Evolutionary conservation across 1,284 basidiomycete species (phyloP), one percentile per base, ranked within the genome.

Genomic region (Ceratobasidium sp.): DNA sequence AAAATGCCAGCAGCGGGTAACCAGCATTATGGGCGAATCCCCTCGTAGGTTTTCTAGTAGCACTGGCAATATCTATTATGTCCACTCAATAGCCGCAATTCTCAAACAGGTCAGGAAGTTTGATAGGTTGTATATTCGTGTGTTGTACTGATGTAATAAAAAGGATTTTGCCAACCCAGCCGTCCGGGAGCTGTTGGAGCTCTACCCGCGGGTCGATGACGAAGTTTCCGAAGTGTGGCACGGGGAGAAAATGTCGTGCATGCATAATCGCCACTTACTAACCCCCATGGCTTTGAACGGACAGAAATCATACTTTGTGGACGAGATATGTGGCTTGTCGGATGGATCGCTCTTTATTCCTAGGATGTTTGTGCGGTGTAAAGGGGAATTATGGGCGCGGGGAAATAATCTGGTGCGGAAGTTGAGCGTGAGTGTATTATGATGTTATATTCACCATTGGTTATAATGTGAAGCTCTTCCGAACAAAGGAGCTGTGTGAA

Each of bases 11-110:
- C n/a, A 52, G 29, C 34, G 25, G 7, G 7, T 64, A 20, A 27
- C 17, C 8, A 13, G 27, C 5, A 12, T 38, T 6, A 17, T 17
- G 27, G 43, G 58, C 3, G 22, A 4, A 22, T 2, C 13, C 15
- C 31, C 58, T 17, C 50, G 62, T 65, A 65, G 35, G 62, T 65
- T 38, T 42, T 50, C 42, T 22, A 65, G 25, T 12, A 2, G 22
- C 22, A 27, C 62, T n/a, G 62, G 62, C 15, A 5, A 65, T 22
- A 31, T 65, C 10, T 65, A 43, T 53, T 65, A 65, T 32, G 32
- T 53, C 25, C 52, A 65, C 20, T 43, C 49, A 7, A 32, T 53
- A 29, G 38, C 31, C 22, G 47, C 8, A 27, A 52, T 65, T 45
- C 2, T 65, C 25, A 38, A 53, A 53, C 62, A 65, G 49, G 62